Evolutionary conservation across 2,329 filamentous ascomycete species (phyloP).

Genomic region (Ophiostoma ulmi): DNA sequence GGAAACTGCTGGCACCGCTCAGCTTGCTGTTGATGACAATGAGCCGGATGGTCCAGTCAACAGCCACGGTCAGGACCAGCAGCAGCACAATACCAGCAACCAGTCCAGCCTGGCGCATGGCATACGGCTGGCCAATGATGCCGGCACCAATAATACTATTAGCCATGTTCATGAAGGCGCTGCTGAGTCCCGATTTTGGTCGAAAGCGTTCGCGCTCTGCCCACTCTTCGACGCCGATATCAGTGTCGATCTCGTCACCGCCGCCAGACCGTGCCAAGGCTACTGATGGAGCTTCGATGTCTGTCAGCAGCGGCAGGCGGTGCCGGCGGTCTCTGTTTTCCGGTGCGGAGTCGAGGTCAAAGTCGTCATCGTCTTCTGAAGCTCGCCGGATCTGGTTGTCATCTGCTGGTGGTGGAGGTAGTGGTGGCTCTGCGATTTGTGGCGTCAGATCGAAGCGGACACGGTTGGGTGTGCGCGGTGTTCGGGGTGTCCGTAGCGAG

Average conservation of each 20-base stretch:
- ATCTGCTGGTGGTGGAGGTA: not conserved
- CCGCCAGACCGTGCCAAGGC: conserved; percentile 52
- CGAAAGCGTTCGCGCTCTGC: conserved; percentile 54
- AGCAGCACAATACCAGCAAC: conserved; percentile 73
- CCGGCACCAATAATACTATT: conserved; percentile 89
- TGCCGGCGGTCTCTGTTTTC: conserved; percentile 43
- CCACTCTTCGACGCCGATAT: conserved; percentile 40
- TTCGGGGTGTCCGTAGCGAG: conserved; percentile 10
- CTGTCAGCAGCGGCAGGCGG: conserved; percentile 70
- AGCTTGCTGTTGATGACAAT: conserved; percentile 98
- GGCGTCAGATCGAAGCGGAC: conserved; percentile 64
- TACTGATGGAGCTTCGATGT: conserved; percentile 74
- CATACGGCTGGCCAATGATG: conserved; percentile 84
- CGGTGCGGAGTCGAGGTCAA: conserved; percentile 31
- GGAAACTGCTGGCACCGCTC: conserved; percentile 87
- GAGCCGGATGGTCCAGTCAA: conserved; percentile 96
- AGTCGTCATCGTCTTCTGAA: conserved; percentile 30
- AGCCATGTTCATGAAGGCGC: conserved; percentile 99
- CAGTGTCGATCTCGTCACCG: conserved; percentile 24
- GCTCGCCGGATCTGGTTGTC: conserved; percentile 14
- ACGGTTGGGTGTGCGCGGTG: conserved; percentile 52
- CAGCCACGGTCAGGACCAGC: conserved; percentile 69
- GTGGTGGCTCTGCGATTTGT: conserved; percentile 12
- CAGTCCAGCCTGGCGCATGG: conserved; percentile 87
- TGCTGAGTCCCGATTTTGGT: conserved; percentile 77